Evolutionary conservation across 108 stramenopile genomes (phyloP).

Genomic region (Mediolabrus comicus): DNA sequence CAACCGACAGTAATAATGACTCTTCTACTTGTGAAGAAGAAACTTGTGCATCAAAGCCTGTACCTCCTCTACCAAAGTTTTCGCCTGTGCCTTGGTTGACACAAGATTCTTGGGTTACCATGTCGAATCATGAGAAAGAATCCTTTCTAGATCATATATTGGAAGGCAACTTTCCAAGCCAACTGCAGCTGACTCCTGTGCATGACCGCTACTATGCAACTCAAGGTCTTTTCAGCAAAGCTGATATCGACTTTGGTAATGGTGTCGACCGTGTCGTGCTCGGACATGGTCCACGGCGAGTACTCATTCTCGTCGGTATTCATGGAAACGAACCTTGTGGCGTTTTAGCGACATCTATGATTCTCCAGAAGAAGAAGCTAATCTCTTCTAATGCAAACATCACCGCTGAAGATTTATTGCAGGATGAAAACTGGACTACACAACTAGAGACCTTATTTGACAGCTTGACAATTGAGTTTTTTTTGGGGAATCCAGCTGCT

Average conservation of each 20-base stretch:
- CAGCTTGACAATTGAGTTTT: slow-evolving; percentile 29
- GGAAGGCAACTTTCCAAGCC: slow-evolving; percentile 14
- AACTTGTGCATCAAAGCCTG: background rate
- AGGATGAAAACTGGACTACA: slow-evolving; percentile 24
- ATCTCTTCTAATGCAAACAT: slow-evolving; percentile 20
- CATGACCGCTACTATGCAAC: slow-evolving; percentile 14
- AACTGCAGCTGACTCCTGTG: background rate
- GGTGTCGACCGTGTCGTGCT: slow-evolving; percentile 37
- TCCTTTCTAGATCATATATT: slow-evolving; percentile 19
- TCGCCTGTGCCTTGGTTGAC: slow-evolving; percentile 35
- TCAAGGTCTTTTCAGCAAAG: background rate
- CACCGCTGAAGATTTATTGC: slow-evolving; percentile 7
- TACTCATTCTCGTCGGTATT: slow-evolving; percentile 36
- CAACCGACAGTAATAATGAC: too few species aligned
- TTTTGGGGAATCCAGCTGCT: slow-evolving; percentile 35
- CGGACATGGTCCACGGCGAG: slow-evolving; percentile 22
- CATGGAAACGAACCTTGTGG: slow-evolving; percentile 44
- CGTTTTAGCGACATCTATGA: slow-evolving; percentile 21
- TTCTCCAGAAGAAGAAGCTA: slow-evolving; percentile 20
- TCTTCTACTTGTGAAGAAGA: background rate
- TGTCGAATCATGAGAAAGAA: slow-evolving; percentile 28
- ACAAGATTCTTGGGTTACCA: slow-evolving; percentile 22
- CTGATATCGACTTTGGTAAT: slow-evolving; percentile 23
- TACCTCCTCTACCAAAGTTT: slow-evolving; percentile 7
- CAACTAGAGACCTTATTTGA: slow-evolving; percentile 23